Base-by-base conservation (phyloP, 2,329 filamentous ascomycete genomes). In the Penicillium decumbens region DNA sequence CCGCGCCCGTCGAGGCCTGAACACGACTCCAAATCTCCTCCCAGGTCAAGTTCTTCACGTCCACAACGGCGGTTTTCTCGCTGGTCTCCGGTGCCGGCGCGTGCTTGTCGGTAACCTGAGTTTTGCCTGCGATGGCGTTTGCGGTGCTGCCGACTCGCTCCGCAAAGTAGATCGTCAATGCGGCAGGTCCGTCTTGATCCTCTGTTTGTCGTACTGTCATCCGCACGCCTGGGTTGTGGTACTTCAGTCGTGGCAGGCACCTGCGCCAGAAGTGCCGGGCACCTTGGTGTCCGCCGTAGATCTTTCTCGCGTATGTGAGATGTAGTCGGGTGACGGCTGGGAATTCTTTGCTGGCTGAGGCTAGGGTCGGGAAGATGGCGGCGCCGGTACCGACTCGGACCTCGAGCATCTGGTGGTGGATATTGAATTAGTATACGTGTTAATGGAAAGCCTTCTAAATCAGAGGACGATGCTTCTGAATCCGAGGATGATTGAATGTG, bases 171-270 rank as follows among this genome's bases (percentile, higher is more conserved):
- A 74, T 65, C 45, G 70, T 71, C 57, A 75, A 58, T 32, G 65
- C 63, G 27, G 72, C 64, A 38, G 67, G 68, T 3, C 61, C 65
- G 20, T 65, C 68, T 58, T 82, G 77, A 39, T 84, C 72, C 32
- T 68, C 62, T 55, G 80, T 84, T 51, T 88, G 86, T 69, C 86
- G 85, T 62, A 95, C 82, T 51, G 88, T 84, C 80, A 97, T 95
- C 38, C 86, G 82, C 40, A 96, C 71, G 10, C 83, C 75, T 0
- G 93, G 93, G 70, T 98, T 98, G 78, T 95, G 87, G 75, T 85
- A 98, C 78, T 98, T 96, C 59, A 98, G 78, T 49, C 89, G 83
- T 20, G 89, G 88, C 41, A 97, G 83, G 67, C 84, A 86, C 53
- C 84, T 77, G 56, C 81, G 83, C 88, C 89, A 95, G 80, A 98